Evolutionary conservation across 2,329 filamentous ascomycete species (phyloP), one percentile per base, ranked within the genome.

Genomic region (Pestalotiopsis sp.): DNA sequence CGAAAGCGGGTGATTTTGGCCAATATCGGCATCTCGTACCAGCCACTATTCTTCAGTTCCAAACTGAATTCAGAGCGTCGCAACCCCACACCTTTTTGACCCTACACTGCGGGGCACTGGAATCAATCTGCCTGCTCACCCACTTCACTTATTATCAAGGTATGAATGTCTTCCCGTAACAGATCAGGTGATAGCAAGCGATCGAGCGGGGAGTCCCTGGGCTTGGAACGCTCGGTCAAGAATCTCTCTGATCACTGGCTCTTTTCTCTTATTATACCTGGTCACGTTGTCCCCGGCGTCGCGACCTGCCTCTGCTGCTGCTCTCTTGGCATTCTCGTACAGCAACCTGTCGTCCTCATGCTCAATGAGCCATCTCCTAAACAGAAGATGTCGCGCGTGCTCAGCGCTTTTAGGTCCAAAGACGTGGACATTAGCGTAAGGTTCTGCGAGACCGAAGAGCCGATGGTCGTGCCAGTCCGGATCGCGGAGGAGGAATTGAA

Each of bases 381-480:
- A 84, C 39, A 85, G 80, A 36, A 72, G 73, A 67, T 86, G 85
- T 0, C 84, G 75, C 56, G 76, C 77, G 3, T 78, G 75, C 72
- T 86, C 85, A 0, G 82, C 77, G 27, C 75, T 81, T 1, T 79
- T 78, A 1, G 80, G 80, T 0, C 83, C 81, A 72, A 80, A 87
- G 45, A 87, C 83, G 70, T 87, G 85, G 66, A 87, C 59, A 70
- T 87, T 87, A 2, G 77, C 78, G n/a, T 76, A 72, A 1, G 81
- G 74, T 66, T 80, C 84, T 45, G 78, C 75, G 25, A 73, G 73
- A 17, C 73, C 75, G 68, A 87, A 85, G 70, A 86, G 82, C 39
- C 85, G 83, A 71, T 87, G 86, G 52, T 81, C 75, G 69, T 86
- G 77, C 84, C 84, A 87, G 1, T 56, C 66, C 0, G 81, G 83